Evolutionary conservation across 2,329 filamentous ascomycete genomes (phyloP), one percentile per base, ranked within the genome.

Genomic region (Lojkania enalia): DNA sequence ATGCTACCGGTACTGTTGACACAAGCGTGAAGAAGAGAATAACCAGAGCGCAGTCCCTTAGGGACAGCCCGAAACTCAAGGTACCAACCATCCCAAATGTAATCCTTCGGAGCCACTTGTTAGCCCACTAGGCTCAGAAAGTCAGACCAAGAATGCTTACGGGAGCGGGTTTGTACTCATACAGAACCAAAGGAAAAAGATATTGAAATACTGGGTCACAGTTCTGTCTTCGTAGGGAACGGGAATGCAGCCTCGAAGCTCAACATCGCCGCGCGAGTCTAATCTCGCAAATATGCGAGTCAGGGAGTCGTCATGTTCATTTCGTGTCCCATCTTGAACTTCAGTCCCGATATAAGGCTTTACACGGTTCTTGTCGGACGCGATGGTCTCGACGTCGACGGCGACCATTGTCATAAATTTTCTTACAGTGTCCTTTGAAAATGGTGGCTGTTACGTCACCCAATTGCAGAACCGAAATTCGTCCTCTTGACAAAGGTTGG

Each of bases 51-150:
- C 77, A 75, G 50, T 84, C 78, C 33, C 81, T 73, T 14, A 86
- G 70, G 38, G 74, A 74, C 13, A 85, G 71, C 2, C 78, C 78
- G 44, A 78, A 82, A 11, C 71, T 67, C 30, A 76, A 63, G 3
- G 81, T 81, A 0, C 81, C 82, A 1, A 84, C 73, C 76, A 85
- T 81, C 46, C 83, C 83, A 56, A 84, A 84, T 0, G 81, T 80
- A 46, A 86, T 79, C 2, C 81, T 66, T 16, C 11, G 19, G 4
- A 33, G 7, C 15, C 30, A 33, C 16, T 39, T 15, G n/a, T n/a
- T n/a, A n/a, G n/a, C n/a, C n/a, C n/a, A 36, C 38, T 29, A 40
- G 18, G 15, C 19, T 25, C 4, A 21, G 60, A 23, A 15, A 9
- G 77, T 59, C 20, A 7, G 72, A 15, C 13, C 6, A 16, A 19